These are phyloP conservation scores for Chloroidium sp. DNA, from an alignment of 163 green algal genomes.

Conservation along the genomic window DNA sequence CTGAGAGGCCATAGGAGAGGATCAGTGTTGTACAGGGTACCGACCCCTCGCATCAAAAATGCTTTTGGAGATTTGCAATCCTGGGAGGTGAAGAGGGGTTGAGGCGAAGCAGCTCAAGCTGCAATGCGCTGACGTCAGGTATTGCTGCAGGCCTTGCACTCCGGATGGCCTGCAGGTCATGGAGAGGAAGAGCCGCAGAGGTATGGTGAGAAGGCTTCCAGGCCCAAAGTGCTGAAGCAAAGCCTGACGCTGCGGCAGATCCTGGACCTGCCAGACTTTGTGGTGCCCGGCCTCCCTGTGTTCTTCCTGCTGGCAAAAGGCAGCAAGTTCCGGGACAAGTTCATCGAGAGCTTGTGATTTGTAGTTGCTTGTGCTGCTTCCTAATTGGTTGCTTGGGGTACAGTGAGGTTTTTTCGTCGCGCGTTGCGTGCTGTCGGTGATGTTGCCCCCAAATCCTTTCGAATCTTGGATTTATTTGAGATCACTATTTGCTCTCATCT, in stretches of 20 bases:
- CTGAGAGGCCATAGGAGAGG: neutral
- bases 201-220: slow-evolving; percentile 40
- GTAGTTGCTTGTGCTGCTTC: no score
- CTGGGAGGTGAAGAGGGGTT: no score
- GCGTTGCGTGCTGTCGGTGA: no score
- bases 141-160: slow-evolving; percentile 25
- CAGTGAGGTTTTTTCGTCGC: no score
- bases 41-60: neutral
- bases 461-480: no score
- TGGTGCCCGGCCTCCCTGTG: slow-evolving; percentile 67
- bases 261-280: slow-evolving; percentile 42
- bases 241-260: slow-evolving; percentile 32
- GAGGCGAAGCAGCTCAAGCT: no score
- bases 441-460: no score
- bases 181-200: slow-evolving; percentile 30
- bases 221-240: slow-evolving; percentile 38
- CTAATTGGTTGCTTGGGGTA: no score
- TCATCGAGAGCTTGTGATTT: slow-evolving; percentile 18
- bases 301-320: slow-evolving; percentile 69
- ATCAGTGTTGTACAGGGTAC: neutral
- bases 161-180: slow-evolving; percentile 30
- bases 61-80: neutral
- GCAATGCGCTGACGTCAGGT: no score
- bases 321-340: slow-evolving; percentile 47
- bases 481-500: no score